Conservation (phyloP, 2,329 filamentous ascomycete genomes). For the Sporothrix protearum region DNA sequence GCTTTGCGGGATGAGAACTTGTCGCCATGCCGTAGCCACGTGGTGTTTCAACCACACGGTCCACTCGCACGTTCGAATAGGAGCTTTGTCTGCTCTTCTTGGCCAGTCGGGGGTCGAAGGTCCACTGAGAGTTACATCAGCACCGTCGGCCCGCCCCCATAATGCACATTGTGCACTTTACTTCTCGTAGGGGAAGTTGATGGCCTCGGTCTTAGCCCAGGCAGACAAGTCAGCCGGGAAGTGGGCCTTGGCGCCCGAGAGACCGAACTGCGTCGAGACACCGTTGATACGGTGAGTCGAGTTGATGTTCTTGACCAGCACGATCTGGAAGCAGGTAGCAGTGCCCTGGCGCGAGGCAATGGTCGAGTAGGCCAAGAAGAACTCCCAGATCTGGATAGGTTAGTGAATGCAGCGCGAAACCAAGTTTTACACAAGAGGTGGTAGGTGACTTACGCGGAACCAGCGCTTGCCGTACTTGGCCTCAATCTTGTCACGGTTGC, state of each 20-base stretch:
- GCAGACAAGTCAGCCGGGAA: slow-evolving; percentile 36
- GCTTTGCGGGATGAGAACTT: background rate
- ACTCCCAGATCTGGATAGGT: slow-evolving; percentile 72
- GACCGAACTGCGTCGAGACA: slow-evolving; percentile 63
- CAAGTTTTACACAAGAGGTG: background rate
- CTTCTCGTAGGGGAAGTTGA: slow-evolving; percentile 34
- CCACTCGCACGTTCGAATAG: background rate
- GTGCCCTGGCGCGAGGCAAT: slow-evolving; percentile 80
- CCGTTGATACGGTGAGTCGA: slow-evolving; percentile 77
- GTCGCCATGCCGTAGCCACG: background rate
- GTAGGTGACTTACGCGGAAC: slow-evolving; percentile 72
- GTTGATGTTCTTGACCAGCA: slow-evolving; percentile 86
- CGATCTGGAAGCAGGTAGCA: slow-evolving; percentile 84
- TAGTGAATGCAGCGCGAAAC: background rate
- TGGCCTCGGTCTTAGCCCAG: slow-evolving; percentile 36
- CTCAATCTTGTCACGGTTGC: slow-evolving; percentile 84
- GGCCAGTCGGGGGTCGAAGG: background rate
- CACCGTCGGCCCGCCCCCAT: background rate
- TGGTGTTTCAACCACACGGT: background rate
- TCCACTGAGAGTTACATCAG: background rate
- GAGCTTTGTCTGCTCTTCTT: background rate
- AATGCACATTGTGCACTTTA: slow-evolving; percentile 25
- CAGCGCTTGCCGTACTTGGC: slow-evolving; percentile 94
- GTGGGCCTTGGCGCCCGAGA: slow-evolving; percentile 56
- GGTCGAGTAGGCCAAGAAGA: slow-evolving; percentile 80